Conservation (phyloP, 169 alveolate species). For the Neospora caninum region DNA sequence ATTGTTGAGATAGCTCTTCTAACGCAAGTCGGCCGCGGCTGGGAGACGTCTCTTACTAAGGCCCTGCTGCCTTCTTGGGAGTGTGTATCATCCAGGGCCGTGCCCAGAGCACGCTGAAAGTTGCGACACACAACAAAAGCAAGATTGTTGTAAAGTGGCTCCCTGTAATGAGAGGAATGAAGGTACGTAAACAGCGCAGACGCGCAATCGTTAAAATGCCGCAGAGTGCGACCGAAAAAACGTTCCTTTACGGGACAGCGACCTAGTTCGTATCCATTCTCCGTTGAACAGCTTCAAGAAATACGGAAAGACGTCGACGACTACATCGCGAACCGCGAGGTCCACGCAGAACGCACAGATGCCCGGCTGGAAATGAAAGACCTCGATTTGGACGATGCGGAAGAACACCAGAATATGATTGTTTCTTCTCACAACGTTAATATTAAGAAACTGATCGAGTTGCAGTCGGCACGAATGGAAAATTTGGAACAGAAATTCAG, state of each 20-base stretch:
- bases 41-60: not conserved
- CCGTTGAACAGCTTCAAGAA: not conserved
- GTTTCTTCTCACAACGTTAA: not conserved
- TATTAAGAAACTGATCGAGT: not conserved
- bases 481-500: not conserved
- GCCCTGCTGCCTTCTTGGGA: not conserved
- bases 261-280: too few species aligned
- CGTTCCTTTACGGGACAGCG: too few species aligned
- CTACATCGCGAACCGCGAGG: not conserved
- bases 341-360: slow-evolving; percentile 75
- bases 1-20: too few species aligned
- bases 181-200: not conserved
- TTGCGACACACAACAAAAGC: not conserved
- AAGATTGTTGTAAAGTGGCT: not conserved
- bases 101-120: not conserved
- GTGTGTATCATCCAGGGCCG: not conserved
- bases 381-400: slow-evolving; percentile 84
- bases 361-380: slow-evolving; percentile 89
- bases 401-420: not conserved
- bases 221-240: not conserved
- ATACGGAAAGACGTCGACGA: not conserved
- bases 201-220: not conserved
- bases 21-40: not conserved
- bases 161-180: not conserved
- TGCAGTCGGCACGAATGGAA: not conserved